phyloP scores from a whole-genome alignment of 805 yeast species.

The Blastobotrys mokoenaii region DNA sequence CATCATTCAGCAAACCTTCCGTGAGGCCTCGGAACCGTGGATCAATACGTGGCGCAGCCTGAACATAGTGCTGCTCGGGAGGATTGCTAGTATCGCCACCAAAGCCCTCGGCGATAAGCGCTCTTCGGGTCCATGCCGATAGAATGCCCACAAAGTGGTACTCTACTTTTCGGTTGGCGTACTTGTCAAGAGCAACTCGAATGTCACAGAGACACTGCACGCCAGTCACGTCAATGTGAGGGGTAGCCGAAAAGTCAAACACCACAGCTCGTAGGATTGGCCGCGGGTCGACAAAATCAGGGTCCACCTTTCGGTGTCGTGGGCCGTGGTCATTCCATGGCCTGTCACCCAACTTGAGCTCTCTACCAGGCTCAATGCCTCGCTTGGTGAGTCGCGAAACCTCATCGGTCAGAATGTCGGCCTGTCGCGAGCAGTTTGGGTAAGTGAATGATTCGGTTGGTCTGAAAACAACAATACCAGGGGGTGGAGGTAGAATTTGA shows the following conservation, averaged over 20 bases:
- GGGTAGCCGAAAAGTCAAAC: conserved; percentile 71
- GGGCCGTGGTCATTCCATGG: conserved; percentile 93
- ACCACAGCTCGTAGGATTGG: conserved; percentile 67
- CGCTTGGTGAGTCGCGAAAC: conserved; percentile 53
- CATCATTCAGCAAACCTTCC: conserved; percentile 11
- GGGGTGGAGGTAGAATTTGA: conserved; percentile 68
- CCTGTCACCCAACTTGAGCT: conserved; percentile 42
- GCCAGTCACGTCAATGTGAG: conserved; percentile 71
- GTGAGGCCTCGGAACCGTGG: conserved; percentile 6
- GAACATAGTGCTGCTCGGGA: conserved; percentile 15
- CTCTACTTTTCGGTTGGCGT: conserved; percentile 78
- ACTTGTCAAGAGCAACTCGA: conserved; percentile 58
- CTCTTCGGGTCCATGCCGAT: conserved; percentile 81
- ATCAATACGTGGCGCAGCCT: conserved; percentile 10
- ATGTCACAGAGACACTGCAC: conserved; percentile 71
- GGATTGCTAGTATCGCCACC: conserved; percentile 45
- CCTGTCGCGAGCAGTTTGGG: conserved; percentile 68
- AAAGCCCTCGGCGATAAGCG: conserved; percentile 67
- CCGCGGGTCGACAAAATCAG: conserved; percentile 37
- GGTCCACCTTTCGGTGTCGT: conserved; percentile 21
- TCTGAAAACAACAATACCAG: conserved; percentile 81
- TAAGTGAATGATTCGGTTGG: conserved; percentile 76
- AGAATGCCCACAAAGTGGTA: conserved; percentile 81
- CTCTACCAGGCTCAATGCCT: conserved; percentile 35
- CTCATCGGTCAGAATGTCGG: conserved; percentile 60